These are phyloP conservation scores for Tremella fuciformis DNA, from an alignment of 768 basidiomycete species.

Conservation along the genomic window DNA sequence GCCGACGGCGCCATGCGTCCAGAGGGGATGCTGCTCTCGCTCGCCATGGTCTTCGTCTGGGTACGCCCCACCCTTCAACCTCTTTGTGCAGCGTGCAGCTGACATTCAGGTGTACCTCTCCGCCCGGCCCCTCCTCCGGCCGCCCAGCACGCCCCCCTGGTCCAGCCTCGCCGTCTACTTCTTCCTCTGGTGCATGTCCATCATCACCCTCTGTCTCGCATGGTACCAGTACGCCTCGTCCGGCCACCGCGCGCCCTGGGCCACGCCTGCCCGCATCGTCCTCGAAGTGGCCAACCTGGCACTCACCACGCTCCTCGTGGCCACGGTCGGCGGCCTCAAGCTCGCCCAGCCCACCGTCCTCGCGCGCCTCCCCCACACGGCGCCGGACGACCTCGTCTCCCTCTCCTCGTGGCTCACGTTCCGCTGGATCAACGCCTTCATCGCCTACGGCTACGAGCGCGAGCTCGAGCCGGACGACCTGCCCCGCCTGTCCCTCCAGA, in stretches of 20 bases:
- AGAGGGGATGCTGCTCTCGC: conserved; percentile 25
- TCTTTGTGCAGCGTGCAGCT: conserved; percentile 8
- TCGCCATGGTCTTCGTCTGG: conserved; percentile 43
- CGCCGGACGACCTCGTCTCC: conserved; percentile 43
- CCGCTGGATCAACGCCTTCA: conserved; percentile 46
- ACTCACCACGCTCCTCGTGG: conserved; percentile 19
- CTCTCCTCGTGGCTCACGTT: conserved; percentile 46
- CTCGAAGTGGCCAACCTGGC: conserved; percentile 26
- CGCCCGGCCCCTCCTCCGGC: conserved; percentile 26
- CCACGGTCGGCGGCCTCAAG: conserved; percentile 27
- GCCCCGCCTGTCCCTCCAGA: conserved; percentile 37
- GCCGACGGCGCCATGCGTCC: conserved; percentile 12
- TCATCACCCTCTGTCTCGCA: conserved; percentile 26
- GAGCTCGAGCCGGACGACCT: conserved; percentile 45
- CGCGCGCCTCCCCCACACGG: conserved; percentile 27
- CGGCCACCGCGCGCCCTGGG: conserved; percentile 28
- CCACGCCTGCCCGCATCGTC: conserved; percentile 16
- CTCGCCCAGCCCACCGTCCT: conserved; percentile 34
- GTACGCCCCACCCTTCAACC: conserved; percentile 28
- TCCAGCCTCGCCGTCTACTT: conserved; percentile 25
- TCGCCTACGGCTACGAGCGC: conserved; percentile 33
- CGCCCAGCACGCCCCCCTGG: conserved; percentile 41
- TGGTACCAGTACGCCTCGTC: conserved; percentile 23
- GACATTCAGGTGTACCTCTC: conserved; percentile 25
- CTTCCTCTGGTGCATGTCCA: conserved; percentile 23